Evolutionary conservation across 306 rosid species (phyloP).

Genomic region (Ormosia semicastrata): DNA sequence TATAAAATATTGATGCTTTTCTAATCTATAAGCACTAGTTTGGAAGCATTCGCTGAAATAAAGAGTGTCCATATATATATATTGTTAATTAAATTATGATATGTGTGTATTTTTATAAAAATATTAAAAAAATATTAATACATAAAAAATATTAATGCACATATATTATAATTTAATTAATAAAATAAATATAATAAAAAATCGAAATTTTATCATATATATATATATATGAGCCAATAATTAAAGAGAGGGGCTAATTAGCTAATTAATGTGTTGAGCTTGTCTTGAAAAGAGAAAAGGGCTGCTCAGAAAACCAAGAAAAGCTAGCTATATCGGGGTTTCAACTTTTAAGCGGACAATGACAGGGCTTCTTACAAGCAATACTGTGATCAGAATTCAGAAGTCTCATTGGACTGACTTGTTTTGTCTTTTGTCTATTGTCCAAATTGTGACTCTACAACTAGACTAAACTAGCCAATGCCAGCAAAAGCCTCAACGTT

Average conservation of each 20-base stretch:
- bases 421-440: not conserved
- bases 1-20: not conserved
- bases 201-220: no score
- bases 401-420: not conserved
- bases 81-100: no score
- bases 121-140: no score
- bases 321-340: not conserved
- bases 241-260: not conserved
- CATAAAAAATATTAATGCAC: no score
- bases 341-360: not conserved
- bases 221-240: not conserved
- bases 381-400: not conserved
- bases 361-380: not conserved
- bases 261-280: not conserved
- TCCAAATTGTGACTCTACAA: not conserved
- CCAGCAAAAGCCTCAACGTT: not conserved
- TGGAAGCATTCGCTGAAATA: not conserved
- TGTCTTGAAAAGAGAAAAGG: not conserved
- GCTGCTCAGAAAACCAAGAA: conserved; percentile 16
- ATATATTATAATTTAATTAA: no score
- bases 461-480: not conserved
- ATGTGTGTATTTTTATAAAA: no score
- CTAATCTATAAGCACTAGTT: not conserved
- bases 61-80: not conserved
- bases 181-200: no score